Evolutionary conservation across 371 early-diverging fungal genomes (phyloP).

Genomic region (Mortierella sp.): DNA sequence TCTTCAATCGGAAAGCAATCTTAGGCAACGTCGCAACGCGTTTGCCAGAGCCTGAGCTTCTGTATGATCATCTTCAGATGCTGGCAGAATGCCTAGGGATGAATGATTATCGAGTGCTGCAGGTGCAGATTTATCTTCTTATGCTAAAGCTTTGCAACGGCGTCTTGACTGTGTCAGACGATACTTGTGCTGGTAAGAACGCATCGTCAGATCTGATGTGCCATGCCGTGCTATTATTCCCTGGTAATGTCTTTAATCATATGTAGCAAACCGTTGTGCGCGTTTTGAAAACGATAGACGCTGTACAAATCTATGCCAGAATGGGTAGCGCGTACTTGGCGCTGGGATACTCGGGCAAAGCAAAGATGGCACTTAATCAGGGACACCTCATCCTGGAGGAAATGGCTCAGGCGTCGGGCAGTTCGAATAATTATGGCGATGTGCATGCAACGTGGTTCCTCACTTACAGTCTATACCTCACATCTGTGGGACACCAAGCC

Average conservation of each 20-base stretch:
- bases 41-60: constrained; percentile 33
- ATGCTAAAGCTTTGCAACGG: constrained; percentile 47
- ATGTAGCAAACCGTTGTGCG: neutral
- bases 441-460: constrained; percentile 38
- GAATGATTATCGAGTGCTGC: constrained; percentile 43
- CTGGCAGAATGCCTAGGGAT: constrained; percentile 47
- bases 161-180: constrained; percentile 19
- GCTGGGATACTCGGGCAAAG: constrained; percentile 76
- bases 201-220: neutral
- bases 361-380: constrained; percentile 63
- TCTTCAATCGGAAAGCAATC: constrained; percentile 1
- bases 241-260: neutral
- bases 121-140: constrained; percentile 40
- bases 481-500: constrained; percentile 26
- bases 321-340: constrained; percentile 66
- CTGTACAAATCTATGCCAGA: constrained; percentile 58
- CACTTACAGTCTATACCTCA: constrained; percentile 37
- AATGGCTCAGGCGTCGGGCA: constrained; percentile 7
- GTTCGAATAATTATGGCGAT: neutral
- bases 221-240: neutral
- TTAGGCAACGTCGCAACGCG: constrained; percentile 2
- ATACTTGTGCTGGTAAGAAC: constrained; percentile 25
- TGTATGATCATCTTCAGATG: constrained; percentile 46
- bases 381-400: constrained; percentile 58
- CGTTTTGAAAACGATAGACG: constrained; percentile 47